Base-by-base conservation (phyloP, 768 basidiomycete species). In the Amanita exitialis region DNA sequence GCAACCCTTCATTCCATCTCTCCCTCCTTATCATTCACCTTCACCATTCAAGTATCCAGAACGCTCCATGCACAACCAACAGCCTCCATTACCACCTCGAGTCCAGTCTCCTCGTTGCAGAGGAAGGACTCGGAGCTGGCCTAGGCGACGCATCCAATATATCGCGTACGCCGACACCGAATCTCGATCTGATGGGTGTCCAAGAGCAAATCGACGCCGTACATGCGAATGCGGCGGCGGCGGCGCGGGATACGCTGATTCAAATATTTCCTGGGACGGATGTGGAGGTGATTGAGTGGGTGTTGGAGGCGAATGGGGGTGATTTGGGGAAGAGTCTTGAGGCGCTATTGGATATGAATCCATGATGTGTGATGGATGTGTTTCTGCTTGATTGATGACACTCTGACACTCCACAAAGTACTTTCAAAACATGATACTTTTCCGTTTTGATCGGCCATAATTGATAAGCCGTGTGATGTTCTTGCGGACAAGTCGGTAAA, bases 291-390 rank as follows among this genome's bases (percentile, higher is more conserved):
- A 76, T 91, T 37, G 88, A 92, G 53, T 85, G 80, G 79, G 90
- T 97, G 32, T 68, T 95, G 52, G 92, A 95, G 62, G 90, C 89
- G 41, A 91, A 91, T 58, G 79, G 78, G 6, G 88, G 90, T 16
- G 91, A 96, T 69, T 62, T 96, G 52, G 92, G 91, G 37, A 80
- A 78, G 74, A 93, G 90, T 61, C 93, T 95, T 58, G 93, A 95
- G 61, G 79, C 74, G 44, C 62, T 92, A 54, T 67, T 92, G 61
- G 90, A 92, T 68, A 88, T 91, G 74, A 73, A 70, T 54, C 30
- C 30, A 32, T 32, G 72, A 68, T 51, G 73, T 67, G 44, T 61
- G 66, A 42, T 72, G 62, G 53, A 25, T 12, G 9, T 13, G 15
- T 9, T 34, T 35, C 15, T 38, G 13, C 25, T n/a, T 18, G 39